Base-by-base conservation (phyloP, 768 basidiomycete species). In the Udeniomyces megalosporus region DNA sequence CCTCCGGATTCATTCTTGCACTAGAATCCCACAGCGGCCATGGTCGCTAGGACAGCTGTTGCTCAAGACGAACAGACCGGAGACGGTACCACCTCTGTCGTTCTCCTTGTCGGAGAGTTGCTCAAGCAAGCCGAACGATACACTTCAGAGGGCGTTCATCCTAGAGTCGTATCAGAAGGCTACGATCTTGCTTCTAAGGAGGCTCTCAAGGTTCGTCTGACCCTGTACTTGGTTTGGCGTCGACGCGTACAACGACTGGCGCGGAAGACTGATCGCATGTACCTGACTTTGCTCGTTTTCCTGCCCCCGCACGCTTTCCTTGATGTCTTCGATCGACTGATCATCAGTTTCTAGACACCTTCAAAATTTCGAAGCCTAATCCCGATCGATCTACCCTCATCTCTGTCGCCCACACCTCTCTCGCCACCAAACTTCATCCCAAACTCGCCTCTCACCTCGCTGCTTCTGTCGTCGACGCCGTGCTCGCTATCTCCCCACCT, bases 11-110 rank as follows among this genome's bases (percentile, higher is more conserved):
- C 28, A 29, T 28, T 57, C 1, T 44, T 12, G 11, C 28, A 15
- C 2, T 31, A 76, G 75, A 97, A 99, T 74, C 95, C 95, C 32
- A 97, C 95, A 3, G 95, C 95, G 20, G 92, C 95, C 34, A 93
- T 99, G 89, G 90, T 99, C 71, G 95, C 95, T 50, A 83, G 91
- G 56, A 96, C 95, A 47, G 95, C 95, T 15, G 93, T 96, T 26
- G 93, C 95, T 3, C 95, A 97, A 73, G 95, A 99, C 69, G 95
- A 97, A 71, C 92, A 96, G 79, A 92, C 95, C 48, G 95, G 95
- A 66, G 95, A 99, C 76, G 95, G 95, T 60, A 99, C 95, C 35
- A 99, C 95, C 20, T 91, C 88, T 45, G 93, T 97, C 44, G 92
- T 95, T 11, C 79, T 99, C 28, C 80, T 99, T 31, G 95, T 97